Base-by-base conservation (phyloP, 2,329 filamentous ascomycete genomes). In the Botryotinia calthae region DNA sequence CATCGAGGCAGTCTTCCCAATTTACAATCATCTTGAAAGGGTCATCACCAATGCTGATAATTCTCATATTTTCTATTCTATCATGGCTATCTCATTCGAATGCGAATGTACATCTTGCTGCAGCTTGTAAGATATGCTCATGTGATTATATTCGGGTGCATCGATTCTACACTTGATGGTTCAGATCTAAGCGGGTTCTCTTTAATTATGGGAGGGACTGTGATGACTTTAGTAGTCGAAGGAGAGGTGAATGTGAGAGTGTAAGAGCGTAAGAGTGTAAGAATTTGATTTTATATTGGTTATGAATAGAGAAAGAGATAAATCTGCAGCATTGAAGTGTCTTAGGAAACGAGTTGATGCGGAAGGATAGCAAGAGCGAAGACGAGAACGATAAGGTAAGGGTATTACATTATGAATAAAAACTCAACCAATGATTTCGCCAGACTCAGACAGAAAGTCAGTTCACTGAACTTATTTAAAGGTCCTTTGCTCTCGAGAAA, bases 241-340 rank as follows among this genome's bases (percentile, higher is more conserved):
- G 16, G n/a, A 54, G 16, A 54, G 18, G 6, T 28, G n/a, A 54
- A 46, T 22, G 12, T 54, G 25, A 51, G 48, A 51, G 12, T 8
- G 12, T 54, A 12, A 28, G n/a, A n/a, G n/a, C 14, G 1, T 28
- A 18, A 5, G 20, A 46, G 16, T 14, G 12, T 42, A 1, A 14
- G 12, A 42, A 42, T 34, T 4, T 34, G 34, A 34, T 37, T 37
- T 37, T 8, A 37, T 7, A 8, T 37, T 9, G 37, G 8, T 37
- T 37, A 37, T 37, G 7, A 1, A 37, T 8, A 37, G 44, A 8
- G 20, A 22, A 9, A 20, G 1, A 22, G 8, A 48, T 22, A 22
- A 9, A 22, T 8, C 22, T 48, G 44, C 12, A 5, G 6, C 7
- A 0, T 7, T 28, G 5, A 28, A 28, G 1, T 4, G 0, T n/a